Evolutionary conservation across 2,329 filamentous ascomycete species (phyloP).

Genomic region (Verticillium longisporum): DNA sequence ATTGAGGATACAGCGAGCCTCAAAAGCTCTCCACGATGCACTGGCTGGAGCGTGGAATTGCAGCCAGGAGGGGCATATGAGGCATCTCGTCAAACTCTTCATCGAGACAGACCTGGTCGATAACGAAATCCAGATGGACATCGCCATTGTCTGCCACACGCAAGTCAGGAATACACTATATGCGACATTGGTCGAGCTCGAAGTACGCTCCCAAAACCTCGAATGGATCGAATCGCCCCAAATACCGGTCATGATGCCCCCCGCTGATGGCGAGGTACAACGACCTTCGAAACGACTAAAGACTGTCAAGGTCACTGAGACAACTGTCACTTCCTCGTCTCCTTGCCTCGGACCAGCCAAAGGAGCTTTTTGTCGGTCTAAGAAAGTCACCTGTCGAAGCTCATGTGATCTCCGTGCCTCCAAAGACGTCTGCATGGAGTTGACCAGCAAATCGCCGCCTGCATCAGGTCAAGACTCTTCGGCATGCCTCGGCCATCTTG

Average conservation of each 20-base stretch:
- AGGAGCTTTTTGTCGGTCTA: background rate
- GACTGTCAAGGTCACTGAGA: constrained; percentile 1
- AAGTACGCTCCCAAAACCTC: constrained; percentile 4
- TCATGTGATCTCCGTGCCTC: constrained; percentile 1
- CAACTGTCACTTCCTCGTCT: background rate
- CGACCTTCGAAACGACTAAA: background rate
- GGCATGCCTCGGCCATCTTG: constrained; percentile 4
- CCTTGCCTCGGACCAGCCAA: background rate
- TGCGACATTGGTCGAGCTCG: background rate
- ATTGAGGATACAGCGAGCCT: background rate
- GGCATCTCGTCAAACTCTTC: constrained; percentile 6
- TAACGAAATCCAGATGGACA: constrained; percentile 2
- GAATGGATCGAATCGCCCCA: constrained; percentile 1
- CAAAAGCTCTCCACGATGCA: constrained; percentile 2
- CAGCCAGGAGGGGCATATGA: background rate
- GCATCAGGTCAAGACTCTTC: background rate
- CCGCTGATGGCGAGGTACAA: background rate
- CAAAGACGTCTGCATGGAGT: constrained; percentile 3
- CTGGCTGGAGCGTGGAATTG: constrained; percentile 5
- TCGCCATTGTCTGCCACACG: constrained; percentile 4
- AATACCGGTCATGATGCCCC: background rate
- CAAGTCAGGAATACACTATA: background rate
- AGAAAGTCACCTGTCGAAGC: background rate
- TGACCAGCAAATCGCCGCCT: background rate
- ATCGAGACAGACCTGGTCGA: constrained; percentile 1